A percentile compares a stretch with the other conserved stretches of the same genome.
Evolutionary conservation across 164 flowering plant genomes (phyloP).

Genomic region (Cinnamomum micranthum): DNA sequence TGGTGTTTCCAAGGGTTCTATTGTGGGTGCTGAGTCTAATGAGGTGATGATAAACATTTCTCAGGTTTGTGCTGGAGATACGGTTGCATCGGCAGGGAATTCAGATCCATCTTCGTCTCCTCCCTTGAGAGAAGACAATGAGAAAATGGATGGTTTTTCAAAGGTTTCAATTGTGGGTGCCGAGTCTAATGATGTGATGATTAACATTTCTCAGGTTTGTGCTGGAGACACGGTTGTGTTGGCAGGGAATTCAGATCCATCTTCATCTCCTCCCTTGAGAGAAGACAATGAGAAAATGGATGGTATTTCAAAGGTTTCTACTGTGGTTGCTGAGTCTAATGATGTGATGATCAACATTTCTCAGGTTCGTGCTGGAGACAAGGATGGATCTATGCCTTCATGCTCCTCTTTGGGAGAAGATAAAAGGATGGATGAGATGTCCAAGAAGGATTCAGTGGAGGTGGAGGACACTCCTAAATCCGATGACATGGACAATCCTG

Average conservation of each 20-base stretch:
- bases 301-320: neutral
- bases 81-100: neutral
- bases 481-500: too few species aligned
- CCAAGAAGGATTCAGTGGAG: too few species aligned
- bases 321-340: neutral
- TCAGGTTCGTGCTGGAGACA: too few species aligned
- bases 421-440: too few species aligned
- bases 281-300: neutral
- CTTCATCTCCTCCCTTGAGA: neutral
- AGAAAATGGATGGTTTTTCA: neutral
- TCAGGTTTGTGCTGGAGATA: slow-evolving; percentile 1
- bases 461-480: too few species aligned
- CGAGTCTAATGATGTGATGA: neutral
- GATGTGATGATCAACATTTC: neutral
- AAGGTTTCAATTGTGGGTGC: neutral
- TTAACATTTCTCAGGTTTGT: neutral
- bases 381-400: too few species aligned
- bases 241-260: neutral
- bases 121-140: too few species aligned
- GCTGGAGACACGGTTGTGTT: neutral
- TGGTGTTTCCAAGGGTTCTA: neutral
- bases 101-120: neutral
- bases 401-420: too few species aligned
- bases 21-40: neutral
- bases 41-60: neutral